Evolutionary conservation across 495 filamentous ascomycete species (phyloP).

Genomic region (Neurospora sp.): DNA sequence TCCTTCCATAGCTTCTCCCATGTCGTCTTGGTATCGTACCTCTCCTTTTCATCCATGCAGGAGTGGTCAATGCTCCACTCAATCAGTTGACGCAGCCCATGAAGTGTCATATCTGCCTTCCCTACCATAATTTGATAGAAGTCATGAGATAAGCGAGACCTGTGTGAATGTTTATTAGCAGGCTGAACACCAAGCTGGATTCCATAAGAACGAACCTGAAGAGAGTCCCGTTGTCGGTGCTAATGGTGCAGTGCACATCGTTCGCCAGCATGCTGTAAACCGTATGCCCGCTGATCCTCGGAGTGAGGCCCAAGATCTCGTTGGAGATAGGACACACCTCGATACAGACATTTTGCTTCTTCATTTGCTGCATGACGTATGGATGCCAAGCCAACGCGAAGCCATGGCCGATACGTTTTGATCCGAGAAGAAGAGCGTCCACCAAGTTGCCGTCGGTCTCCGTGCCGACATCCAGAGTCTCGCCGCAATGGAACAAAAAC

Average conservation of each 20-base stretch:
- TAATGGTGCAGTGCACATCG: slow-evolving; percentile 43
- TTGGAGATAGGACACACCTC: slow-evolving; percentile 90
- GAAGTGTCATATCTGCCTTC: slow-evolving; percentile 39
- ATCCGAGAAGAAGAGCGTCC: slow-evolving; percentile 74
- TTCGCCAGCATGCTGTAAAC: slow-evolving; percentile 41
- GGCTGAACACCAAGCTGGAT: not conserved
- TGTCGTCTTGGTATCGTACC: slow-evolving; percentile 17
- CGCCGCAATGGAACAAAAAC: slow-evolving; percentile 90
- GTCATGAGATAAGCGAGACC: slow-evolving; percentile 46
- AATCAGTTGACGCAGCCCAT: slow-evolving; percentile 43
- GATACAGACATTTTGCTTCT: slow-evolving; percentile 69
- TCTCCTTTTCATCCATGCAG: slow-evolving; percentile 31
- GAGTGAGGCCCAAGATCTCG: slow-evolving; percentile 54
- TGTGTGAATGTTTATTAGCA: slow-evolving; percentile 5
- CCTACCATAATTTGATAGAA: slow-evolving; percentile 48
- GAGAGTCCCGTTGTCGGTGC: slow-evolving; percentile 45
- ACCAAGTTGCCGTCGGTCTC: slow-evolving; percentile 78
- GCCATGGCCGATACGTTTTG: slow-evolving; percentile 85
- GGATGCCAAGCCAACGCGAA: slow-evolving; percentile 84
- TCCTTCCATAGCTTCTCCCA: slow-evolving; percentile 38
- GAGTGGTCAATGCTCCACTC: slow-evolving; percentile 46
- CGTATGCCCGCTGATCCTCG: slow-evolving; percentile 36
- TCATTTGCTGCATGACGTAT: slow-evolving; percentile 70
- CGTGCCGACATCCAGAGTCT: slow-evolving; percentile 69
- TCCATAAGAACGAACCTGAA: slow-evolving; percentile 31